phyloP scores from a whole-genome alignment of 192 early-diverging fungal genomes.

The Coemansia sp. region DNA sequence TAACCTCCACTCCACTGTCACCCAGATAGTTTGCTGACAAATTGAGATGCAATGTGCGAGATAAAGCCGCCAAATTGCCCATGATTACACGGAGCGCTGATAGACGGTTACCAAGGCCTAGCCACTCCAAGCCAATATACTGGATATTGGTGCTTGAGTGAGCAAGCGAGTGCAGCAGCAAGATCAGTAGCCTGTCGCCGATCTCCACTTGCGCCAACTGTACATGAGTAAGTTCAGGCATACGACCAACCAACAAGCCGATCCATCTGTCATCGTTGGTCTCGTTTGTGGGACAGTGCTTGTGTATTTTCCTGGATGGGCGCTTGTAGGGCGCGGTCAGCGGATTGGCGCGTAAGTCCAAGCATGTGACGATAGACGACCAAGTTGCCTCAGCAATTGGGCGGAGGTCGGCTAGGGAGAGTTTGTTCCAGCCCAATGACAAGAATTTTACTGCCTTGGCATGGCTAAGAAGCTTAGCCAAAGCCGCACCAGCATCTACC shows the following conservation, averaged over 20 bases:
- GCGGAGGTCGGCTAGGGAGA: slow-evolving; percentile 31
- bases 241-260: slow-evolving; percentile 11
- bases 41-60: slow-evolving; percentile 32
- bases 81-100: slow-evolving; percentile 30
- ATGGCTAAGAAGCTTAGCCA: slow-evolving; percentile 32
- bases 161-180: slow-evolving; percentile 25
- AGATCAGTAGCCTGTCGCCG: slow-evolving; percentile 19
- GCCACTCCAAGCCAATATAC: slow-evolving; percentile 52
- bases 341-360: slow-evolving; percentile 51
- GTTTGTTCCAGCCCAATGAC: slow-evolving; percentile 50
- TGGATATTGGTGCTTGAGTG: slow-evolving; percentile 14
- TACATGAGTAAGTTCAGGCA: slow-evolving; percentile 39
- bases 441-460: slow-evolving; percentile 22
- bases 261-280: slow-evolving; percentile 14
- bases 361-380: slow-evolving; percentile 5
- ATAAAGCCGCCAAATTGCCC: slow-evolving; percentile 6
- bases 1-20: slow-evolving; percentile 32
- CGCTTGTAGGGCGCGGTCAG: slow-evolving; percentile 13
- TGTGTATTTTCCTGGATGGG: not conserved
- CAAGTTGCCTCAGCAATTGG: not conserved
- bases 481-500: slow-evolving; percentile 20
- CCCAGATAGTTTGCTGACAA: slow-evolving; percentile 46
- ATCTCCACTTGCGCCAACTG: slow-evolving; percentile 37
- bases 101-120: slow-evolving; percentile 37
- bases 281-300: not conserved